phyloP scores from a whole-genome alignment of 176 grass and related monocot genomes.

The Triticum monococcum region DNA sequence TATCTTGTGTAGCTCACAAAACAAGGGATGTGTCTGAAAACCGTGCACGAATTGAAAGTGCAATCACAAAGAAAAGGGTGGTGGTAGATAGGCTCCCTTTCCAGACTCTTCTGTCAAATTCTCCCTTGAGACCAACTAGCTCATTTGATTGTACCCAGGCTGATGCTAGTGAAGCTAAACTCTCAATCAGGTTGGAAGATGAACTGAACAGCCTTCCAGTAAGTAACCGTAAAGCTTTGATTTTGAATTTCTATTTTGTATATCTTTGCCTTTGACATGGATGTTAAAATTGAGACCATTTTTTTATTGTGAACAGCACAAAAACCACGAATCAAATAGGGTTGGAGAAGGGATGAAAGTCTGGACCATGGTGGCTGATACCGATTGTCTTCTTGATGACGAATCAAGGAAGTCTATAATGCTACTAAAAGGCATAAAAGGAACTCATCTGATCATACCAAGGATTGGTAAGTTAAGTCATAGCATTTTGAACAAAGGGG shows the following conservation, averaged over 20 bases:
- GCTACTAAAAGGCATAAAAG: constrained; percentile 78
- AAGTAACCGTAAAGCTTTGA: constrained; percentile 28
- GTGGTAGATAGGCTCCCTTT: constrained; percentile 53
- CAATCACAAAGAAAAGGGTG: constrained; percentile 53
- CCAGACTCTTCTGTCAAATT: constrained; percentile 55
- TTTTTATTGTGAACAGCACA: constrained; percentile 26
- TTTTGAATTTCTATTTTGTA: not conserved
- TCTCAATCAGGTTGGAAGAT: constrained; percentile 40
- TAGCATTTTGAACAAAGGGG: not conserved
- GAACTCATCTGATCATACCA: constrained; percentile 73
- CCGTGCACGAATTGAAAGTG: constrained; percentile 41
- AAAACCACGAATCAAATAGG: constrained; percentile 20
- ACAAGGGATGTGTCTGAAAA: constrained; percentile 43
- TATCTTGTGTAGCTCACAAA: constrained; percentile 37
- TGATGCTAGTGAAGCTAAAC: constrained; percentile 21
- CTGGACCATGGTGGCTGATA: constrained; percentile 89
- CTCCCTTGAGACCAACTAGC: constrained; percentile 36
- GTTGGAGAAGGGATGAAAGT: constrained; percentile 49
- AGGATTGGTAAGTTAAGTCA: constrained; percentile 58
- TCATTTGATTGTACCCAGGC: constrained; percentile 22
- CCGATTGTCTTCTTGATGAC: constrained; percentile 64
- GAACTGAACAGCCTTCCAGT: constrained; percentile 30
- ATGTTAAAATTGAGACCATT: constrained; percentile 10
- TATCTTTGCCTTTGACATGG: not conserved
- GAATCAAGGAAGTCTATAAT: constrained; percentile 70